Evolutionary conservation across 2,329 filamentous ascomycete species (phyloP), one percentile per base, ranked within the genome.

Genomic region (Cladosporium cucumerinum): DNA sequence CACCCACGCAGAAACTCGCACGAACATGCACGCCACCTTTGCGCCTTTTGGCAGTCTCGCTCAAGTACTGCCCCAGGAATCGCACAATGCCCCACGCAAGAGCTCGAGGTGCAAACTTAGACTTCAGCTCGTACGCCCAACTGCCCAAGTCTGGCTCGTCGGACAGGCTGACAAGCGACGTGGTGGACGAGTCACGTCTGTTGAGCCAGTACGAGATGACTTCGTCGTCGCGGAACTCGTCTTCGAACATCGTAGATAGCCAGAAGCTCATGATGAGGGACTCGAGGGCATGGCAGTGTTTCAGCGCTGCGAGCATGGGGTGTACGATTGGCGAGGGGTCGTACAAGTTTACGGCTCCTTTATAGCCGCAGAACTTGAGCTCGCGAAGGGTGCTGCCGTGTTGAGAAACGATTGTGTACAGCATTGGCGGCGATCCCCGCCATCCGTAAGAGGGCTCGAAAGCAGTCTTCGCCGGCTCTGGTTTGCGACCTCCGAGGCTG

Each of bases 291-390:
- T 80, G 75, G 68, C 79, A 82, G 59, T 78, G 72, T 18, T 76
- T 75, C 12, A 82, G 74, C 2, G 78, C 72, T 10, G 71, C 68
- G 12, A 82, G 73, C 8, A 82, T 70, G 0, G 76, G 73, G 0
- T 67, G 68, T 0, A 78, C 79, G 55, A 80, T 77, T 0, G 76
- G 69, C 0, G 76, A 78, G 8, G 75, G 72, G 5, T 72, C 54
- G 5, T 77, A 78, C 32, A 82, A 74, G 1, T 80, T 73, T 0
- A 80, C 77, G 16, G 77, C 74, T 43, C 80, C 80, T 21, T 77
- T 77, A 69, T 80, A 82, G 36, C 80, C 81, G 64, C 80, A 82
- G 51, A 82, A 78, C 65, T 82, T 82, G 57, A 82, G 75, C 66
- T 82, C 80, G 23, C 74, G 75, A 16, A 82, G 66, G 1, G 77